Percentiles rank a stretch among this genome's conserved stretches.
Conservation (phyloP, 805 yeast genomes). For the Candida sithepensis region DNA sequence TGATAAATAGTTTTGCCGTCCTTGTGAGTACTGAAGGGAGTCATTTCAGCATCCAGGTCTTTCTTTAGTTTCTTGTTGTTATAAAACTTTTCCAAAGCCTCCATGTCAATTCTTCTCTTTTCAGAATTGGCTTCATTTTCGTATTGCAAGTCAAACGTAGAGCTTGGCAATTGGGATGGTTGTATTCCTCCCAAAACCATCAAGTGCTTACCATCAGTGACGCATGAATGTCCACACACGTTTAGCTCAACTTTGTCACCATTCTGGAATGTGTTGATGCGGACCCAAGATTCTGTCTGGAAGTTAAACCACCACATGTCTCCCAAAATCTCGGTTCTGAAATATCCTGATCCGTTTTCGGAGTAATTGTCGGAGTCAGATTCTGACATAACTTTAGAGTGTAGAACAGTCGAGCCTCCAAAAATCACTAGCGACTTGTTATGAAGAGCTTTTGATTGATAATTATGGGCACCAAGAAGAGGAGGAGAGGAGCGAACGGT, state of each 20-base stretch:
- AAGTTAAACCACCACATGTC: slow-evolving; percentile 52
- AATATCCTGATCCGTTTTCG: slow-evolving; percentile 15
- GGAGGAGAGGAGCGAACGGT: slow-evolving; percentile 15
- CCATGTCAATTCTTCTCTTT: not conserved
- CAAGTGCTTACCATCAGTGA: slow-evolving; percentile 16
- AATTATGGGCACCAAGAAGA: slow-evolving; percentile 2
- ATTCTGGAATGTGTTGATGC: slow-evolving; percentile 15
- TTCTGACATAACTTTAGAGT: slow-evolving; percentile 19
- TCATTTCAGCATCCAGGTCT: not conserved
- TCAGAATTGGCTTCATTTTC: not conserved
- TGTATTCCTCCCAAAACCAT: slow-evolving; percentile 26
- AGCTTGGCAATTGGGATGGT: slow-evolving; percentile 8
- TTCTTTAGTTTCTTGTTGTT: not conserved
- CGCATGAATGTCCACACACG: slow-evolving; percentile 27
- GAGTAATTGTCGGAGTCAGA: not conserved
- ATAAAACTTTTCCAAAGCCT: not conserved
- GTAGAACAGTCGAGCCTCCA: slow-evolving; percentile 31
- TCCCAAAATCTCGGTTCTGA: slow-evolving; percentile 33
- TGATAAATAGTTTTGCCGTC: not conserved
- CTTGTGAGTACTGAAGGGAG: not conserved
- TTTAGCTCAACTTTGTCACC: slow-evolving; percentile 7
- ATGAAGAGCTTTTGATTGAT: slow-evolving; percentile 2
- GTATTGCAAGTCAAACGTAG: not conserved
- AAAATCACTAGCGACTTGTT: slow-evolving; percentile 25
- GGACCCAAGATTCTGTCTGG: slow-evolving; percentile 39